Evolutionary conservation across 371 early-diverging fungal genomes (phyloP), one percentile per base, ranked within the genome.

Genomic region (Fennellomyces sp.): DNA sequence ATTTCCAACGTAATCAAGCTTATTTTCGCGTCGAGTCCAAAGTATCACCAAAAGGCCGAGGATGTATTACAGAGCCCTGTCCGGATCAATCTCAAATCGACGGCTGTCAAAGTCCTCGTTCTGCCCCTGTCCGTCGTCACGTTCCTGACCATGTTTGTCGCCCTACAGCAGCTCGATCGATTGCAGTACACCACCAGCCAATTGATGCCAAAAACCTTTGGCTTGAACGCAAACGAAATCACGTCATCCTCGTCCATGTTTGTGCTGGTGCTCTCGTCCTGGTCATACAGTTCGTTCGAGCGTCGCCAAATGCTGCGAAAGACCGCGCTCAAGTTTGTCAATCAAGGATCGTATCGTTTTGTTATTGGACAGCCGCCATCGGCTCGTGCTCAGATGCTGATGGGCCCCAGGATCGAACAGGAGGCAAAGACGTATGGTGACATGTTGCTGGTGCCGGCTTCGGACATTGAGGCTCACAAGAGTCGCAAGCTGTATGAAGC

Each of bases 281-380:
- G 87, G 87, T 65, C 81, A 2, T 58, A 73, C 11, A 66, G 76
- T 26, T 69, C 66, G 8, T 71, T 65, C 23, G 61, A 72, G 19
- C 78, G 73, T 49, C 67, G 85, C 30, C 70, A 78, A 28, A 52
- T 56, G 0, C 52, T 82, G 13, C 74, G 87, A 38, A 76, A 84
- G 3, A 72, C 83, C 0, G 70, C 76, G 0, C 54, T 81, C 12
- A 65, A 69, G 26, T 70, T 83, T 28, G 48, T 79, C 10, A 69
- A 70, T 10, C n/a, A 54, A 63, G 13, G 52, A 60, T n/a, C 73
- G 0, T 87, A 83, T 69, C 76, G 81, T 23, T 87, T 87, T 58
- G 71, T 87, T 2, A 30, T 87, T 4, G 86, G 88, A 5, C 81
- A 84, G 36, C 73, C 81, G 0, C 84, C 85, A 0, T 81, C 68